Evolutionary conservation across 495 filamentous ascomycete genomes (phyloP).

Genomic region (Podospora sp.): DNA sequence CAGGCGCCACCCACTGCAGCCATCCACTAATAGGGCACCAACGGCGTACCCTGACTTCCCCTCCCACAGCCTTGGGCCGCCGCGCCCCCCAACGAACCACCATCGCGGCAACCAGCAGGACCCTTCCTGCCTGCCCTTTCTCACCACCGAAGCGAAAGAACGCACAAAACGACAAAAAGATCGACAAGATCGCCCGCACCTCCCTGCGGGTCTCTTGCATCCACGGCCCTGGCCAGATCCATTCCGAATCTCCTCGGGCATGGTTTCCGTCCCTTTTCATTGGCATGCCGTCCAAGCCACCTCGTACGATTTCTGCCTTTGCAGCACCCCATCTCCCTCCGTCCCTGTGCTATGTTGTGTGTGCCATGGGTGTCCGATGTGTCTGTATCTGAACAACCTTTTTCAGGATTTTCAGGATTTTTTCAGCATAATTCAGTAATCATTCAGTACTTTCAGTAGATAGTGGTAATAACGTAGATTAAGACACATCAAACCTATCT

Average conservation of each 20-base stretch:
- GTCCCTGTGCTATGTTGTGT: no score
- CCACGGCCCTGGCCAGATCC: background rate
- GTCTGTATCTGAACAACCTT: background rate
- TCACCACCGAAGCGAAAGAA: background rate
- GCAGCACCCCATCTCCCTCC: background rate
- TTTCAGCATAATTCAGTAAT: no score
- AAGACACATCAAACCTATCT: no score
- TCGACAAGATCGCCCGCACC: conserved; percentile 1
- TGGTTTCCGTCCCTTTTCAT: conserved; percentile 4
- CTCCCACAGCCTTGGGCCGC: background rate
- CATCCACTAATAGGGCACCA: background rate
- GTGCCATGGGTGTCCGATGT: no score
- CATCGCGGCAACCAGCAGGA: background rate
- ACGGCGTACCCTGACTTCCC: background rate
- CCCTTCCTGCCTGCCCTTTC: no score
- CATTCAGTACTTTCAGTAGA: no score
- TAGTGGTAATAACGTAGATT: no score
- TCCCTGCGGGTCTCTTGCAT: conserved; percentile 1
- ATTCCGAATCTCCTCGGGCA: background rate
- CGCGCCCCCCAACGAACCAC: background rate
- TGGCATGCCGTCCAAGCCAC: background rate
- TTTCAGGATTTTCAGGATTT: no score
- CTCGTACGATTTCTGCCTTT: conserved; percentile 4
- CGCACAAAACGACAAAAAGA: background rate
- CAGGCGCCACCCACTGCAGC: background rate